These are phyloP conservation scores for Straminergon stramineum DNA, from an alignment of 225 moss, liverwort and hornwort species.

Conservation along the genomic window DNA sequence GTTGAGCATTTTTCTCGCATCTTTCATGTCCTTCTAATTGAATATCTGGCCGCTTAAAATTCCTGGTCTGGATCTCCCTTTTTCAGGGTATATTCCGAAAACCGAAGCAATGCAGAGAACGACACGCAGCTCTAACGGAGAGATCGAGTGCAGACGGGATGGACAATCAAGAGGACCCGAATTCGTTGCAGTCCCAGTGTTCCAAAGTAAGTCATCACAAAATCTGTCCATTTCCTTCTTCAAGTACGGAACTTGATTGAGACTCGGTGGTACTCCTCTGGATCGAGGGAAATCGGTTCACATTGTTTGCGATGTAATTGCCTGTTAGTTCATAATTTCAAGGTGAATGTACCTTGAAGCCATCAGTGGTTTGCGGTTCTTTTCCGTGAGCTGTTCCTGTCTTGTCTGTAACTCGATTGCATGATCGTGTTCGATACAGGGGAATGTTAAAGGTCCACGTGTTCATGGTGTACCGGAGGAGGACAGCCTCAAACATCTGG, in stretches of 20 bases:
- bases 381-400: background rate
- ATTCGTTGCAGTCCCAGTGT: constrained; percentile 38
- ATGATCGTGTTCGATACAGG: constrained; percentile 14
- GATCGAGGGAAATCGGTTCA: background rate
- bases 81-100: constrained; percentile 67
- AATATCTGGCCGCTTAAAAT: background rate
- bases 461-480: constrained; percentile 66
- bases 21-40: background rate
- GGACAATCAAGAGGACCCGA: constrained; percentile 64
- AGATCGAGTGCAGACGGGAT: constrained; percentile 40
- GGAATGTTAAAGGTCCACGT: constrained; percentile 40
- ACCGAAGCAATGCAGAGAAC: constrained; percentile 75
- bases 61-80: background rate
- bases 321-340: background rate
- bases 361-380: background rate
- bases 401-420: background rate
- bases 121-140: constrained; percentile 55
- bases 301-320: too few relatives aligned
- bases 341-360: background rate
- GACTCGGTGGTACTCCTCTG: background rate
- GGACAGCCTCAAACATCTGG: constrained; percentile 68
- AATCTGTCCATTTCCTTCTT: background rate
- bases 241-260: background rate
- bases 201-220: constrained; percentile 1
- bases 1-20: background rate